Evolutionary conservation across 192 early-diverging fungal genomes (phyloP).

Genomic region (Mortierella hygrophila): DNA sequence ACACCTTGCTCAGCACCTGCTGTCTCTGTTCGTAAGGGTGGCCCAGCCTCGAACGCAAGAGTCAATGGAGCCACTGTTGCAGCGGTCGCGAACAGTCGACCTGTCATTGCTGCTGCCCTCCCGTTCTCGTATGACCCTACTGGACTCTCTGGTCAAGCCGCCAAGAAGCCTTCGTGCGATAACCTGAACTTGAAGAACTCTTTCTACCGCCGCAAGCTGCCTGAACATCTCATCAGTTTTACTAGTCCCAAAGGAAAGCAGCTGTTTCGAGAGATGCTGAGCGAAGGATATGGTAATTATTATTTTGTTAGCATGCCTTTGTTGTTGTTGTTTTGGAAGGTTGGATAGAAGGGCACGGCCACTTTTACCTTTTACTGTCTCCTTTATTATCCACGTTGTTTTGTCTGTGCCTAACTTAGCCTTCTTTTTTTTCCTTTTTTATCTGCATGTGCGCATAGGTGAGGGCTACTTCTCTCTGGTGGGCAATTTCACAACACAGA

Average conservation of each 20-base stretch:
- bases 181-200: constrained; percentile 54
- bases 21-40: constrained; percentile 3
- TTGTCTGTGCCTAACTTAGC: not conserved
- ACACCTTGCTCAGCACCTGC: constrained; percentile 14
- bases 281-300: constrained; percentile 68
- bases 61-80: constrained; percentile 15
- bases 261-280: constrained; percentile 85
- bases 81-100: not conserved
- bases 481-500: constrained; percentile 93
- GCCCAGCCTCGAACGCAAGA: not conserved
- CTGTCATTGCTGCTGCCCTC: not conserved
- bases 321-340: not conserved
- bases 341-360: not conserved
- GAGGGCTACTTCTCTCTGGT: constrained; percentile 90
- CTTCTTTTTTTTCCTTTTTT: constrained; percentile 4
- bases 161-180: constrained; percentile 49
- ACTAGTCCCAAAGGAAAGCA: constrained; percentile 81
- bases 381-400: not conserved
- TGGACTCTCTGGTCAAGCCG: constrained; percentile 37
- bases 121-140: constrained; percentile 52
- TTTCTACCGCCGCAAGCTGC: constrained; percentile 77
- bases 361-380: not conserved
- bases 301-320: not conserved
- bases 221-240: constrained; percentile 78
- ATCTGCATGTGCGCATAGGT: constrained; percentile 29